A percentile compares a stretch with the other conserved stretches of the same genome.
Conservation (phyloP, 2,329 filamentous ascomycete genomes). For the Paecilomyces sp. region DNA sequence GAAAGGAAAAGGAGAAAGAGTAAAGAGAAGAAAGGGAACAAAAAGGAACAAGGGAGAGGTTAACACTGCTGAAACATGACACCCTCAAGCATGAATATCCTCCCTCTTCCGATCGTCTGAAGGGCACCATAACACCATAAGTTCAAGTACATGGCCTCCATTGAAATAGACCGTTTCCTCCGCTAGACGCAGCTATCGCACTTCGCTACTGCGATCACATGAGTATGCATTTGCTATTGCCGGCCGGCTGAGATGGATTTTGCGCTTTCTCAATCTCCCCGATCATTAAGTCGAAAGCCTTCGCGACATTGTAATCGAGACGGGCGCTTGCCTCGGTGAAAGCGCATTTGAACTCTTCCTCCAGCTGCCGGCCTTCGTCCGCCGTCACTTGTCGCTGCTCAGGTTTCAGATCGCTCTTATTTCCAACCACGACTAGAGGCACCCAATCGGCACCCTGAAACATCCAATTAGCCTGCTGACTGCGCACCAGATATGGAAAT, state of each 20-base stretch:
- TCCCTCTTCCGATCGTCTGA: background rate
- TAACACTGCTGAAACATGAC: background rate
- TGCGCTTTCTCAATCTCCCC: slow-evolving; percentile 90
- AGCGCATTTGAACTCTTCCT: slow-evolving; percentile 81
- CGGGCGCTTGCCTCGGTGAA: slow-evolving; percentile 93
- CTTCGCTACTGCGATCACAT: slow-evolving; percentile 56
- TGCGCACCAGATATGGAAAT: background rate
- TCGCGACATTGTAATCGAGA: slow-evolving; percentile 87
- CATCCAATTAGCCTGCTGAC: slow-evolving; percentile 4
- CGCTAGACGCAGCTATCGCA: background rate
- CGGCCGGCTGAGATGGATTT: slow-evolving; percentile 77
- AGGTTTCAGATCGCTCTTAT: slow-evolving; percentile 89
- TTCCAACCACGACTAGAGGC: slow-evolving; percentile 89
- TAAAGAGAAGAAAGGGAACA: background rate
- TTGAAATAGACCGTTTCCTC: slow-evolving; percentile 1
- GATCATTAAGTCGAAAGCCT: slow-evolving; percentile 90
- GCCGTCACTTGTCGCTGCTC: slow-evolving; percentile 86
- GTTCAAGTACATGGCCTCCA: background rate
- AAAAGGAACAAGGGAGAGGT: background rate
- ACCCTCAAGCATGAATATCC: background rate
- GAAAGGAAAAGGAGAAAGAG: too few relatives aligned
- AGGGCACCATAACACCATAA: background rate
- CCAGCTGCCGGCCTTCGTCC: slow-evolving; percentile 78
- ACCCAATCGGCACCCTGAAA: slow-evolving; percentile 80
- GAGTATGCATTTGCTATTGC: slow-evolving; percentile 70